Conservation (phyloP, 2,329 filamentous ascomycete genomes). For the Pseudogymnoascus sp. region DNA sequence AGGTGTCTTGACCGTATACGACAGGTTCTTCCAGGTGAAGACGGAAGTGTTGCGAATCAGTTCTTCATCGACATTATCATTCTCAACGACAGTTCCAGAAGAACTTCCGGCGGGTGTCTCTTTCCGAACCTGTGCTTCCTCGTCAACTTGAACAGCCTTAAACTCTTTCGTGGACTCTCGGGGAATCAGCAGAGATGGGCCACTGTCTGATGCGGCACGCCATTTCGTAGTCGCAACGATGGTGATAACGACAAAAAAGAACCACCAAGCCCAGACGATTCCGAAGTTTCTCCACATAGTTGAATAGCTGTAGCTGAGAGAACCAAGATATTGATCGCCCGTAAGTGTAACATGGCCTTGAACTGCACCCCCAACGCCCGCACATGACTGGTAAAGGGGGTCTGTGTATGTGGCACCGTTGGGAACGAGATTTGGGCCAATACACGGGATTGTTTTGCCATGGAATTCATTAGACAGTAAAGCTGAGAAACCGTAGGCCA, state of each 20-base stretch:
- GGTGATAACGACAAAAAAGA: constrained; percentile 51
- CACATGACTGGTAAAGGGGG: constrained; percentile 44
- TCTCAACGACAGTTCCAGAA: constrained; percentile 17
- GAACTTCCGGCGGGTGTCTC: constrained; percentile 16
- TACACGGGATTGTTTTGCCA: constrained; percentile 47
- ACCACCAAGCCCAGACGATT: constrained; percentile 59
- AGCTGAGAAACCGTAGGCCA: constrained; percentile 64
- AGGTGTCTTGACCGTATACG: constrained; percentile 60
- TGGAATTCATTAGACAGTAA: constrained; percentile 68
- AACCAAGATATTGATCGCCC: constrained; percentile 52
- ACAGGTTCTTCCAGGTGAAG: constrained; percentile 68
- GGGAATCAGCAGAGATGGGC: background rate
- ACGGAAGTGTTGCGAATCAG: constrained; percentile 59
- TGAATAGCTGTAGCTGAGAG: constrained; percentile 46
- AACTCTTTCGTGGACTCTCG: background rate
- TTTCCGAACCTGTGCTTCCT: constrained; percentile 19
- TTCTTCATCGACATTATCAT: constrained; percentile 30
- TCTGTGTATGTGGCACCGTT: constrained; percentile 43
- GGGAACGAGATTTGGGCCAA: constrained; percentile 45
- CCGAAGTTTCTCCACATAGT: constrained; percentile 57
- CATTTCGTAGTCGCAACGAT: constrained; percentile 52
- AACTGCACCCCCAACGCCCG: constrained; percentile 51
- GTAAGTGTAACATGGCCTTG: constrained; percentile 42
- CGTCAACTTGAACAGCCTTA: background rate
- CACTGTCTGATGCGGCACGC: constrained; percentile 25